Evolutionary conservation across 148 eudicot genomes (phyloP).

Genomic region (Chenopodium berlandieri): DNA sequence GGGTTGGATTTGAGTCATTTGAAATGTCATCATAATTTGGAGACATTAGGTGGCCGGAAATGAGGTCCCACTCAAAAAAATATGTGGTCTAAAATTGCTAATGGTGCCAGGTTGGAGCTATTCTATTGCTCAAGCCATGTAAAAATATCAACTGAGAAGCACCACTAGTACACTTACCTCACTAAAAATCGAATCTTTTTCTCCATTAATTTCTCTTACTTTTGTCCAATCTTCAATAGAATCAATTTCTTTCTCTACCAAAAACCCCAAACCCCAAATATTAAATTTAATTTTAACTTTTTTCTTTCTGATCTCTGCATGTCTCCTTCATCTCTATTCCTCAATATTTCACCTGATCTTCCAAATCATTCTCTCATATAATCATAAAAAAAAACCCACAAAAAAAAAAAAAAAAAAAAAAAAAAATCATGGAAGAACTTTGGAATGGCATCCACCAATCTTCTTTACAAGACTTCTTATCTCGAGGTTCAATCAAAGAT

Average conservation of each 20-base stretch:
- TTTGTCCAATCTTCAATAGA: constrained; percentile 8
- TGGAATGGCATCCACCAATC: constrained; percentile 28
- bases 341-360: neutral
- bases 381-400: no score
- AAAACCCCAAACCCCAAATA: neutral
- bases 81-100: neutral
- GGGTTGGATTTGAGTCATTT: neutral
- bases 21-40: neutral
- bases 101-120: neutral
- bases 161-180: neutral
- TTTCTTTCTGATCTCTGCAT: no score
- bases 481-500: neutral
- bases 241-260: neutral
- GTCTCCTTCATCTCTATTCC: neutral
- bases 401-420: no score
- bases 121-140: neutral
- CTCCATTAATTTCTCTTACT: constrained; percentile 4
- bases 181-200: neutral
- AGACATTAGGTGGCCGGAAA: no score
- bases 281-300: no score
- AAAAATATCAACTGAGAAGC: neutral
- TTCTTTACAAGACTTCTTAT: neutral
- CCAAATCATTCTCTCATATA: no score
- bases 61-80: neutral
- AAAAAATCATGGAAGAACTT: constrained; percentile 27